Evolutionary conservation across 768 basidiomycete genomes (phyloP), one percentile per base, ranked within the genome.

Genomic region (Boletus eberwhitei): DNA sequence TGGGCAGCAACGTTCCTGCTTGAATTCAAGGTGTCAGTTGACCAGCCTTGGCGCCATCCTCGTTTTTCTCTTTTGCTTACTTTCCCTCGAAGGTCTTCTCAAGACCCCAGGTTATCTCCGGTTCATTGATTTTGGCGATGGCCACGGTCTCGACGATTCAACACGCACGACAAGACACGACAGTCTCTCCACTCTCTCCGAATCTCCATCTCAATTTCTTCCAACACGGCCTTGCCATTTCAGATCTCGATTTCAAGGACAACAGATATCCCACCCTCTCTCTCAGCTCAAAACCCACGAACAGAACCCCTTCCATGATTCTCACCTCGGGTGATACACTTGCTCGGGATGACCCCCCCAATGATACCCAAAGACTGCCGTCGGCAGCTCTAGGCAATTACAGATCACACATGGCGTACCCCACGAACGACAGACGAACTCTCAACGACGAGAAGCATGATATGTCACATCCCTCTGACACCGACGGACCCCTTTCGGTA

Each of bases 191-290:
- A n/a, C 55, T 71, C 55, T 56, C 75, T 22, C 57, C 73, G 44
- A 67, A 69, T 60, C 56, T 72, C 40, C 71, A 67, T 61, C 64
- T 76, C 55, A 69, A 66, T 52, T 67, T 79, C 57, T 84, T 83
- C 70, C 74, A 83, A 48, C 77, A 76, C 62, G 72, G 77, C 39
- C 75, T 86, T 54, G 64, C 74, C 38, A 77, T 85, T 67, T 73
- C 79, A 53, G 85, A 86, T 53, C 75, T 82, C 58, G 83, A 85
- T 70, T 79, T 82, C 68, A 76, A 78, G 62, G 86, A 86, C 74
- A 80, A 79, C 65, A 77, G 86, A 65, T 85, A 86, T 60, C 74
- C 79, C 17, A 53, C 73, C 45, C 62, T 74, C 19, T 52, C 70
- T 8, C 55, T 73, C 46, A 26, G 53, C 53, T 49, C 64, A 29